A percentile compares a stretch with the other conserved stretches of the same genome.
These are phyloP conservation scores for Penstemon eatonii DNA, from an alignment of 257 asterid genomes.

Conservation along the genomic window DNA sequence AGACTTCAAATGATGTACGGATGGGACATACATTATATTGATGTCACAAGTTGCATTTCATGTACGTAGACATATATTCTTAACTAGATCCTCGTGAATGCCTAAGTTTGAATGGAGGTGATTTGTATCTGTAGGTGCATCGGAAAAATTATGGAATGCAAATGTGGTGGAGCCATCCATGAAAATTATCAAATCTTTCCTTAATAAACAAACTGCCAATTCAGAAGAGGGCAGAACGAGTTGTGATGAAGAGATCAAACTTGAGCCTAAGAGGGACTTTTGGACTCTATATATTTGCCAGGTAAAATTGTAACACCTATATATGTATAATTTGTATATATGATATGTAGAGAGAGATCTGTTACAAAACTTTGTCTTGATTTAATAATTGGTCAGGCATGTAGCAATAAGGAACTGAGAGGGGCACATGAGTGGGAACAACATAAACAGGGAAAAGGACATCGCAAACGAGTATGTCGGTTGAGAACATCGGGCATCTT, in stretches of 20 bases:
- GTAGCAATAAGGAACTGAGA: slow-evolving; percentile 79
- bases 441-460: slow-evolving; percentile 73
- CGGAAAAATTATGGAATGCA: slow-evolving; percentile 55
- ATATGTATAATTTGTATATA: too few species aligned
- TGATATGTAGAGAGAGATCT: too few species aligned
- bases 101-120: slow-evolving; percentile 12
- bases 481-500: slow-evolving; percentile 44
- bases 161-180: slow-evolving; percentile 67
- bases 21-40: slow-evolving; percentile 71
- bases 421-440: slow-evolving; percentile 93
- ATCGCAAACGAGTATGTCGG: slow-evolving; percentile 70
- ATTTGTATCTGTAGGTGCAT: slow-evolving; percentile 36
- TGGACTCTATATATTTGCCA: slow-evolving; percentile 73
- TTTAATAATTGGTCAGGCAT: slow-evolving; percentile 50
- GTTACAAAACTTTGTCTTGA: neutral
- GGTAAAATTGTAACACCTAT: slow-evolving; percentile 37
- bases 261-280: slow-evolving; percentile 50
- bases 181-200: slow-evolving; percentile 57
- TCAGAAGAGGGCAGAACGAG: slow-evolving; percentile 29
- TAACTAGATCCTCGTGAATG: slow-evolving; percentile 12
- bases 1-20: slow-evolving; percentile 75
- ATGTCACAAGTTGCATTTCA: slow-evolving; percentile 59
- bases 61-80: slow-evolving; percentile 39
- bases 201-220: slow-evolving; percentile 24
- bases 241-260: slow-evolving; percentile 29